Base-by-base conservation (phyloP, 2,329 filamentous ascomycete genomes). In the Colletotrichum nymphaeae region DNA sequence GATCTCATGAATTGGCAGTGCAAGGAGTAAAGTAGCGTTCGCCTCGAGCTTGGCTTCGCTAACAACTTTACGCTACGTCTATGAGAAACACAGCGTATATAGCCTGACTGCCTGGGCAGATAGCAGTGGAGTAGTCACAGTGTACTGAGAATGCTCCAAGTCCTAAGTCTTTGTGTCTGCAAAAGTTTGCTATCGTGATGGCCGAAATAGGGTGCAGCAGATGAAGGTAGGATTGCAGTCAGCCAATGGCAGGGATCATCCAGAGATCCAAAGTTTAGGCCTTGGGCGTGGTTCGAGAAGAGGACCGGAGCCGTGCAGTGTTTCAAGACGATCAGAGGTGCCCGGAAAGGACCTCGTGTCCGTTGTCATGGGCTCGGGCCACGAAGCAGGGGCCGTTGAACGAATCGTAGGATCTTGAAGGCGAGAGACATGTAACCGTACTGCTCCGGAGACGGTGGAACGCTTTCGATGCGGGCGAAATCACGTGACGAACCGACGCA, bases 171-270 rank as follows among this genome's bases (percentile, higher is more conserved):
- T 19, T 11, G 3, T 6, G 42, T 8, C 16, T 49, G 19, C 42
- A 9, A n/a, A 49, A 49, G 16, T 8, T 63, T 35, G 26, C 42
- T 52, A 7, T 57, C 16, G 22, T 19, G 28, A 35, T 42, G 19
- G 22, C 26, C 49, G 28, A 53, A n/a, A 24, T 24, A 28, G 46
- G 22, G 32, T 32, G 28, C 56, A 63, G 49, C 22, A 42, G 24
- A 22, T 62, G 57, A 55, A n/a, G 67, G 62, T 73, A 32, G 67
- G 71, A 63, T 19, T 28, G 26, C 16, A 19, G 22, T 30, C 24
- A 7, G 24, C 28, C n/a, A 59, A 37, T 22, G 22, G 28, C 42
- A 9, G 28, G 42, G 28, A 53, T 9, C 4, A 26, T 22, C 11
- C n/a, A 5, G 22, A 8, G 22, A 42, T 6, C 42, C 19, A 28